Evolutionary conservation across 2,329 filamentous ascomycete genomes (phyloP).

Genomic region (Dryadomyces sulphureus): DNA sequence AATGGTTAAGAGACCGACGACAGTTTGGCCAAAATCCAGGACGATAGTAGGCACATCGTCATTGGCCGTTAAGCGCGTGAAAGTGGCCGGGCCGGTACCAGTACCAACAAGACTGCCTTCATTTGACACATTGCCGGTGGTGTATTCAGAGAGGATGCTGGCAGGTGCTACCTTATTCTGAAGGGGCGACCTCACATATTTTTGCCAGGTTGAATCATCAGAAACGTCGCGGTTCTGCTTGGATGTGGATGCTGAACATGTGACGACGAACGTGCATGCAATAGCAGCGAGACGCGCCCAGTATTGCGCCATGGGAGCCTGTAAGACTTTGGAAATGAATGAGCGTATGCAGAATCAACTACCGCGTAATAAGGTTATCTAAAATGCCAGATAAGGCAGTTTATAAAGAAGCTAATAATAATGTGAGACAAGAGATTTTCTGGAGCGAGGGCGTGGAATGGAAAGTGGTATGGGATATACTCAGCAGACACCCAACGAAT

Average conservation of each 20-base stretch:
- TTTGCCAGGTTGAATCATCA: slow-evolving; percentile 19
- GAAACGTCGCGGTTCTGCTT: not conserved
- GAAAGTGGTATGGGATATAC: too few relatives aligned
- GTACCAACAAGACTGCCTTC: slow-evolving; percentile 17
- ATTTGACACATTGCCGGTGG: slow-evolving; percentile 23
- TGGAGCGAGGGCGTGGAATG: too few relatives aligned
- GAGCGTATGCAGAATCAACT: too few relatives aligned
- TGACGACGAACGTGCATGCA: not conserved
- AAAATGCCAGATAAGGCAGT: too few relatives aligned
- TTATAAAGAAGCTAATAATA: too few relatives aligned
- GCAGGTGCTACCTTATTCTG: slow-evolving; percentile 18
- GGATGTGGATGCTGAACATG: too few relatives aligned
- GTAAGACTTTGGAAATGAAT: too few relatives aligned
- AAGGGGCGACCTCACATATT: slow-evolving; percentile 23
- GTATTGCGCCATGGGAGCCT: not conserved
- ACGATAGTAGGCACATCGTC: slow-evolving; percentile 22
- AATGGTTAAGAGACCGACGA: slow-evolving; percentile 27
- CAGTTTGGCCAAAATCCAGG: slow-evolving; percentile 34
- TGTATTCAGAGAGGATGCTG: slow-evolving; percentile 15
- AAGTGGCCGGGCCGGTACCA: slow-evolving; percentile 16
- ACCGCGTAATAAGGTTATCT: too few relatives aligned
- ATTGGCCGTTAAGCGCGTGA: slow-evolving; percentile 14
- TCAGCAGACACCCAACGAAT: too few relatives aligned
- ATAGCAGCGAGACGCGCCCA: slow-evolving; percentile 1
- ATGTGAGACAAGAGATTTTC: too few relatives aligned